Percentiles rank a stretch among this genome's conserved stretches.
Conservation (phyloP, 805 yeast species). For the Scheffersomyces ergatensis region DNA sequence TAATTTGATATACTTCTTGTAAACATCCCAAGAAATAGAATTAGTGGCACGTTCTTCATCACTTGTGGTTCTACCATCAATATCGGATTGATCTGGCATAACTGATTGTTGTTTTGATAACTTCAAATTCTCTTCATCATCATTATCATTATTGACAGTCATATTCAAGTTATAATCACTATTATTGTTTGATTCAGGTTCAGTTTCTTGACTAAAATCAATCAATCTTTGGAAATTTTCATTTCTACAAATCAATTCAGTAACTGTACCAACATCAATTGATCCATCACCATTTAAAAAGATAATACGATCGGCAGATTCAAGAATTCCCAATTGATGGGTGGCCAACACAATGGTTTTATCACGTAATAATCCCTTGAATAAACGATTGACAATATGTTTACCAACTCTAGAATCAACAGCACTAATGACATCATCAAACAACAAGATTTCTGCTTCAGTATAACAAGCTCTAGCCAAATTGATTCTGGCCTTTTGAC, state of each 20-base stretch:
- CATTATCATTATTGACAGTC: slow-evolving; percentile 1
- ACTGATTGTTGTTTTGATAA: neutral
- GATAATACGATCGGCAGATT: slow-evolving; percentile 35
- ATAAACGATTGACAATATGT: slow-evolving; percentile 35
- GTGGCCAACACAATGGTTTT: slow-evolving; percentile 41
- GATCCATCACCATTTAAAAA: slow-evolving; percentile 42
- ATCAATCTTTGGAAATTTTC: slow-evolving; percentile 49
- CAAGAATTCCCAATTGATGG: slow-evolving; percentile 40
- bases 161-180: slow-evolving; percentile 1
- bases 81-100: slow-evolving; percentile 4
- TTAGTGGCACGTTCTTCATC: slow-evolving; percentile 39
- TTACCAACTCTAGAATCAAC: slow-evolving; percentile 44
- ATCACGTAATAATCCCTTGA: slow-evolving; percentile 28
- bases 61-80: slow-evolving; percentile 26
- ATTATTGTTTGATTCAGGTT: slow-evolving; percentile 22
- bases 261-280: slow-evolving; percentile 34
- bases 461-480: slow-evolving; percentile 43
- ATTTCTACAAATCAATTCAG: slow-evolving; percentile 34
- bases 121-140: neutral
- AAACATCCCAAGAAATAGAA: slow-evolving; percentile 38
- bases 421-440: slow-evolving; percentile 45
- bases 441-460: slow-evolving; percentile 28
- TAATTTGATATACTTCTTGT: slow-evolving; percentile 32
- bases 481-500: slow-evolving; percentile 44
- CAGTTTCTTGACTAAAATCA: slow-evolving; percentile 37